phyloP scores from a whole-genome alignment of 768 basidiomycete genomes.

The Clitopilus passeckerianus region DNA sequence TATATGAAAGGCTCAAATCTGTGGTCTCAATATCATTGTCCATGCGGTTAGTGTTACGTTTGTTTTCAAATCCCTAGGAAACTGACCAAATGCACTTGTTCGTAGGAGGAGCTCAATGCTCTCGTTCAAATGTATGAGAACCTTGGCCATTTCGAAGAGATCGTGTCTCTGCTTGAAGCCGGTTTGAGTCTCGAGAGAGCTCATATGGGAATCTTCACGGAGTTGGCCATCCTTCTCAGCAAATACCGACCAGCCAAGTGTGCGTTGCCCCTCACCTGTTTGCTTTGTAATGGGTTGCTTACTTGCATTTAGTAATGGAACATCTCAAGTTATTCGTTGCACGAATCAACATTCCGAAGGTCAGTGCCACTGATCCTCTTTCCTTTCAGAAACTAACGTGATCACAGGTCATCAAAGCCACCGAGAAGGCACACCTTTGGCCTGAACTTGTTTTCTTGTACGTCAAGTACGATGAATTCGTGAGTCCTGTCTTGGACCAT shows the following conservation, averaged over 20 bases:
- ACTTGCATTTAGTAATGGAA: slow-evolving; percentile 75
- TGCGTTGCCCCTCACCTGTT: slow-evolving; percentile 29
- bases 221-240: slow-evolving; percentile 86
- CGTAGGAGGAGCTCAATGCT: slow-evolving; percentile 70
- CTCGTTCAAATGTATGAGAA: slow-evolving; percentile 84
- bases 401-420: slow-evolving; percentile 80
- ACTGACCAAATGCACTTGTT: slow-evolving; percentile 9
- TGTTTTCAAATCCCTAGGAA: not conserved
- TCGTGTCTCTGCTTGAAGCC: slow-evolving; percentile 87
- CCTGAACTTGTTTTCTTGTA: slow-evolving; percentile 97
- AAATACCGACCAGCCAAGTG: slow-evolving; percentile 93
- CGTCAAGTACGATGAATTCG: slow-evolving; percentile 96
- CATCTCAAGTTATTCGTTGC: slow-evolving; percentile 95
- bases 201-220: slow-evolving; percentile 99
- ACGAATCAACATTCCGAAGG: slow-evolving; percentile 98
- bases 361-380: slow-evolving; percentile 11
- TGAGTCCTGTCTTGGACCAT: slow-evolving; percentile 26
- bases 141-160: slow-evolving; percentile 91
- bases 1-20: slow-evolving; percentile 80
- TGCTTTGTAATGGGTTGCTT: slow-evolving; percentile 5
- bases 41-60: slow-evolving; percentile 52
- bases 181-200: slow-evolving; percentile 96
- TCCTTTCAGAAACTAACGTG: not conserved
- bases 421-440: slow-evolving; percentile 97
- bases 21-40: slow-evolving; percentile 96